Conservation (phyloP, 805 yeast genomes). For the Candida ficus region DNA sequence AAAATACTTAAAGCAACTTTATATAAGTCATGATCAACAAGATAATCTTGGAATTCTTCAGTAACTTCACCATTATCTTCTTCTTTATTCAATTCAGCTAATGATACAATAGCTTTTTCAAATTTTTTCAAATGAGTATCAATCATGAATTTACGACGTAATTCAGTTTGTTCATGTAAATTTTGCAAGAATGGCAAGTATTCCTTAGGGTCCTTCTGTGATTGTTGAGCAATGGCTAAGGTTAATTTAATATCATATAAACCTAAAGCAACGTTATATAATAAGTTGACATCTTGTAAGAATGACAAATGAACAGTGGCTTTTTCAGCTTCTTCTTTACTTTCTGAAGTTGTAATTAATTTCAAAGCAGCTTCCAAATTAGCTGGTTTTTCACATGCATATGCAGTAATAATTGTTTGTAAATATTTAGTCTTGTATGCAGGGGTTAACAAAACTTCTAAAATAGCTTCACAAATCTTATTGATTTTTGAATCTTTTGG, state of each 20-base stretch:
- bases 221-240: constrained; percentile 84
- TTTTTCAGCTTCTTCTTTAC: constrained; percentile 46
- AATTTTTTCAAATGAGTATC: constrained; percentile 71
- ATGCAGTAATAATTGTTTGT: constrained; percentile 83
- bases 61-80: constrained; percentile 28
- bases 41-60: constrained; percentile 62
- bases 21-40: constrained; percentile 65
- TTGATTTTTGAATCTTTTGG: constrained; percentile 58
- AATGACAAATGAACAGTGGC: constrained; percentile 82
- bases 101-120: constrained; percentile 63
- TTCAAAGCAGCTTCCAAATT: constrained; percentile 69
- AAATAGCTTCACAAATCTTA: constrained; percentile 66
- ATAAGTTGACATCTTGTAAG: constrained; percentile 78
- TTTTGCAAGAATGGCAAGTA: constrained; percentile 87
- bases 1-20: constrained; percentile 60
- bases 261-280: constrained; percentile 77
- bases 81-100: constrained; percentile 42
- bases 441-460: constrained; percentile 48
- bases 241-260: constrained; percentile 79
- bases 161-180: constrained; percentile 59
- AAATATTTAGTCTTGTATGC: constrained; percentile 52
- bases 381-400: constrained; percentile 89
- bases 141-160: constrained; percentile 68
- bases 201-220: constrained; percentile 97
- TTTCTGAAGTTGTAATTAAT: constrained; percentile 49